Base-by-base conservation (phyloP, 345 rosid species). In the Lenwebbia sp. region DNA sequence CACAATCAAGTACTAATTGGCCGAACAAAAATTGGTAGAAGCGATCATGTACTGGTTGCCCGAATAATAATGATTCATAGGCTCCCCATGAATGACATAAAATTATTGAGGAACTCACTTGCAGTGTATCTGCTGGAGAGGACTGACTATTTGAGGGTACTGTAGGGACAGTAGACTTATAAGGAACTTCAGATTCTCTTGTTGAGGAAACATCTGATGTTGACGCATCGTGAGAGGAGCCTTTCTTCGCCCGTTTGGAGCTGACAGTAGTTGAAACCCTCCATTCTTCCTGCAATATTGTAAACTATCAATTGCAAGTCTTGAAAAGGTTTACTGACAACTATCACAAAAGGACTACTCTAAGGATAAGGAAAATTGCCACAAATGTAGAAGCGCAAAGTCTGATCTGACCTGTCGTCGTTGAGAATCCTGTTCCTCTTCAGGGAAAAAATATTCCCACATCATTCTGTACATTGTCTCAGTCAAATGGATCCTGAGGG, bases 381-480 rank as follows among this genome's bases (percentile, higher is more conserved):
- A 51, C 55, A 49, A 82, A 82, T 23, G 37, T 25, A 82, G 54
- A 82, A 49, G 37, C 41, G 49, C 54, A 58, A 41, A 62, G 26
- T 70, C 83, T 33, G 40, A 86, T 86, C 89, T 84, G 44, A 97
- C 99, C 98, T 96, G 99, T 84, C 99, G 93, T 76, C 98, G 90
- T 88, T 94, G 99, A 84, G 99, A 96, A 92, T 97, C 99, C 88
- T 96, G 99, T 83, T 96, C 99, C 91, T 97, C 99, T 90, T 94
- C 98, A 37, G 98, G 98, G 88, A 97, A 97, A 89, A 97, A 93
- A 89, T 97, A 97, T 83, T 90, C 96, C 99, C 99, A 97, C 98
- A 97, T 96, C 98, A 94, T 96, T 92, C 94, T 90, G 90, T 97
- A 97, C 99, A 96, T 96, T n/a, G 94, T 90, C 90, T 97, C 99